phyloP scores from a whole-genome alignment of 2,329 filamentous ascomycete species.

The Meredithiella fracta region DNA sequence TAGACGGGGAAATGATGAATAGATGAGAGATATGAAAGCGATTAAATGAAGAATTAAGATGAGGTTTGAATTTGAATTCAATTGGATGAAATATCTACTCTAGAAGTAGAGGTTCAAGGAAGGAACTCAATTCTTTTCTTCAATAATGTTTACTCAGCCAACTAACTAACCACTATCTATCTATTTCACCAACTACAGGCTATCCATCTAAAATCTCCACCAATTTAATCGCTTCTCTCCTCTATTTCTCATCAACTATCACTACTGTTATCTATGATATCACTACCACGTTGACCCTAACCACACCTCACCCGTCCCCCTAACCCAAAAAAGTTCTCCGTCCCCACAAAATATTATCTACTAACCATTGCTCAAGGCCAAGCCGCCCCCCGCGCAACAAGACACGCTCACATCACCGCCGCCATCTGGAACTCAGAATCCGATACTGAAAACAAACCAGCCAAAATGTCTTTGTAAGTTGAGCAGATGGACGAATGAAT shows the following conservation, averaged over 20 bases:
- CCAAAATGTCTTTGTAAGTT: constrained; percentile 14
- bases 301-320: neutral
- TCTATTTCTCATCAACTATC: neutral
- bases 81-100: too few species aligned
- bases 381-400: neutral
- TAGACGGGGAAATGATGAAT: neutral
- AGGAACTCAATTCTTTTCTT: too few species aligned
- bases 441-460: neutral
- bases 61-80: too few species aligned
- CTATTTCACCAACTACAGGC: too few species aligned
- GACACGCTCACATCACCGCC: neutral
- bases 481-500: too few species aligned
- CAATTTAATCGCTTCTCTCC: too few species aligned
- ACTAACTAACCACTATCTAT: too few species aligned
- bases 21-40: too few species aligned
- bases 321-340: neutral
- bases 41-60: too few species aligned
- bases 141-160: too few species aligned
- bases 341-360: neutral
- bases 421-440: neutral
- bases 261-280: neutral
- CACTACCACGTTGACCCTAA: neutral
- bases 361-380: constrained; percentile 3
- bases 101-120: too few species aligned
- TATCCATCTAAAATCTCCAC: too few species aligned